These are phyloP conservation scores for Brassica cretica DNA, from an alignment of 345 rosid species.

Conservation along the genomic window DNA sequence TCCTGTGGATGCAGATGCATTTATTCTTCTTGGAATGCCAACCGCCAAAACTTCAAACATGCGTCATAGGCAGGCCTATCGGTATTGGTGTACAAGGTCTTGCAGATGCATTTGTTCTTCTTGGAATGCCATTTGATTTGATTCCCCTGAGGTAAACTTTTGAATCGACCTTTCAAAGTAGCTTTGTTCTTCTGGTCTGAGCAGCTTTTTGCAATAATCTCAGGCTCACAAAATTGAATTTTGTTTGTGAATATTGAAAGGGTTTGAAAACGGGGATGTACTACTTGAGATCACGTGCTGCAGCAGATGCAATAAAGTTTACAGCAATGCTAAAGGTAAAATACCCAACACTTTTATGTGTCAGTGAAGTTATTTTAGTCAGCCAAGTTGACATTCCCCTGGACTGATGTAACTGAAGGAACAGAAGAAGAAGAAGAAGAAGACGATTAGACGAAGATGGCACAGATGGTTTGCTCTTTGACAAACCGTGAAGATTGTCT, in stretches of 20 bases:
- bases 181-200: constrained; percentile 27
- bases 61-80: constrained; percentile 89
- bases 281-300: constrained; percentile 84
- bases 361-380: neutral
- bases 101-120: constrained; percentile 86
- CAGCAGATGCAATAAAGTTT: constrained; percentile 97
- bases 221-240: constrained; percentile 37
- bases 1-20: constrained; percentile 57
- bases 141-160: constrained; percentile 65
- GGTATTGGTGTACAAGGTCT: constrained; percentile 98
- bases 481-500: constrained; percentile 83
- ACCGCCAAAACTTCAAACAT: constrained; percentile 77
- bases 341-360: neutral
- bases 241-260: constrained; percentile 38
- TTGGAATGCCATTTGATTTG: constrained; percentile 93
- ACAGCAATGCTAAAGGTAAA: constrained; percentile 66
- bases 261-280: constrained; percentile 96
- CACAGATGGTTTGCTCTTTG: constrained; percentile 87
- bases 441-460: constrained; percentile 64
- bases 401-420: constrained; percentile 23
- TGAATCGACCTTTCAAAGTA: neutral
- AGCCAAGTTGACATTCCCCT: neutral
- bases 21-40: neutral
- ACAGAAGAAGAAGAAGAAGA: constrained; percentile 10
- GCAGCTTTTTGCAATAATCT: constrained; percentile 5